Conservation (phyloP, 2,329 filamentous ascomycete species). For the Talaromyces islandicus region DNA sequence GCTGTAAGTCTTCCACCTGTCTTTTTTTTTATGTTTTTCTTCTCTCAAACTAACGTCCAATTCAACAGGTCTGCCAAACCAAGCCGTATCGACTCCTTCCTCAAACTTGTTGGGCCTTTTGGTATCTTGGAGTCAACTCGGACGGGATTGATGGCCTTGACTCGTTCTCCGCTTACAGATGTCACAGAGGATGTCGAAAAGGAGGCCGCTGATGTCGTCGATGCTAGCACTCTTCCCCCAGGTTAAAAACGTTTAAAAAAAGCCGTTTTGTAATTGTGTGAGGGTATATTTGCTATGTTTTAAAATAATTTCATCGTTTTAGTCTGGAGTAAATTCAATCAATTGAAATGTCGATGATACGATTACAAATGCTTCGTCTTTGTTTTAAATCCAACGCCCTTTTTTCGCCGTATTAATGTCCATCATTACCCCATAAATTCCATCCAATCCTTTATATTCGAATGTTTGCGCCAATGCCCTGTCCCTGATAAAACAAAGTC, state of each 20-base stretch:
- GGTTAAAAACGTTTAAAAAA: too few species aligned
- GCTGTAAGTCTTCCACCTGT: conserved; percentile 61
- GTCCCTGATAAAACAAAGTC: conserved; percentile 62
- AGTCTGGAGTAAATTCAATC: neutral
- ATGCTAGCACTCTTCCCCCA: conserved; percentile 87
- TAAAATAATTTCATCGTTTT: neutral
- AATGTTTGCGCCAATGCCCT: conserved; percentile 64
- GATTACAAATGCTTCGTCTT: neutral
- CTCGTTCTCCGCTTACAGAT: conserved; percentile 79
- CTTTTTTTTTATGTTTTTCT: neutral
- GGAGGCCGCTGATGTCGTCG: conserved; percentile 91
- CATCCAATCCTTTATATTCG: conserved; percentile 14
- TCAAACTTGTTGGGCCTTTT: conserved; percentile 91
- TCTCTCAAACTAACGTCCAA: conserved; percentile 7
- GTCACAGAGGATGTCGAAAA: conserved; percentile 68
- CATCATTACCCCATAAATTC: too few species aligned
- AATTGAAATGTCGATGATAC: neutral
- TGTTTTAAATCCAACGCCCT: neutral
- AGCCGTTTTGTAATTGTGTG: neutral
- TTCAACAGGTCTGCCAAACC: conserved; percentile 75
- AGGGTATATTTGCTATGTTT: neutral
- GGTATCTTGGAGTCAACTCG: conserved; percentile 94
- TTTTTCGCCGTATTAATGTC: neutral
- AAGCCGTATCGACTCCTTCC: conserved; percentile 88
- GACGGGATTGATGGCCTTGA: conserved; percentile 94